Base-by-base conservation (phyloP, 2,329 filamentous ascomycete species). In the Aspergillus ochraceus region DNA sequence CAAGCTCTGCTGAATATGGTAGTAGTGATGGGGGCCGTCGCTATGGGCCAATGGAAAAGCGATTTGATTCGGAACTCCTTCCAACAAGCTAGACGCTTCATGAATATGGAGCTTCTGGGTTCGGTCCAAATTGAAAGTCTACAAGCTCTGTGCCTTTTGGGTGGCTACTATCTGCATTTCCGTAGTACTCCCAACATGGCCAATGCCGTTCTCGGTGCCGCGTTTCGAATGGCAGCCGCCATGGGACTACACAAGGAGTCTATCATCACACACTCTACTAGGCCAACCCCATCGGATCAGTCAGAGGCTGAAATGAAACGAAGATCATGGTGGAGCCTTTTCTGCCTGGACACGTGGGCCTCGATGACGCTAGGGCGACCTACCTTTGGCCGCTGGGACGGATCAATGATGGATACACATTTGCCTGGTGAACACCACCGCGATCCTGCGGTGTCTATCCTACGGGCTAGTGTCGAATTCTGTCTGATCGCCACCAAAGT, bases 171-270 rank as follows among this genome's bases (percentile, higher is more conserved):
- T 54, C 53, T 66, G 14, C 59, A 67, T 46, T 66, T 63, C 49
- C 57, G 58, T 26, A 64, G 66, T 26, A 60, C 61, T 4, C 65
- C 65, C 17, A 67, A 67, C 39, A 65, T 59, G 32, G 60, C 63
- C 5, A 62, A 61, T 46, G 51, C 60, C 12, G 55, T 67, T 11
- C 54, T 67, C 32, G 64, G 66, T 1, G 59, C 61, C 11, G 63
- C 64, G 14, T 58, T 66, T 10, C 64, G 66, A 19, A 58, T 68
- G 47, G 63, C 66, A 1, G 61, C 61, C 29, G 46, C 58, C 19
- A 32, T 67, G 53, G 46, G 62, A 22, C 42, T 61, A 39, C 51
- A 63, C 42, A 52, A 60, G 42, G 56, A 57, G 24, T 32, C 55
- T 22, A 42, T 9, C 8, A 12, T 47, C 45, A 19, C 22, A 3